Evolutionary conservation across 1,284 basidiomycete species (phyloP).

Genomic region (Naganishia sp.): DNA sequence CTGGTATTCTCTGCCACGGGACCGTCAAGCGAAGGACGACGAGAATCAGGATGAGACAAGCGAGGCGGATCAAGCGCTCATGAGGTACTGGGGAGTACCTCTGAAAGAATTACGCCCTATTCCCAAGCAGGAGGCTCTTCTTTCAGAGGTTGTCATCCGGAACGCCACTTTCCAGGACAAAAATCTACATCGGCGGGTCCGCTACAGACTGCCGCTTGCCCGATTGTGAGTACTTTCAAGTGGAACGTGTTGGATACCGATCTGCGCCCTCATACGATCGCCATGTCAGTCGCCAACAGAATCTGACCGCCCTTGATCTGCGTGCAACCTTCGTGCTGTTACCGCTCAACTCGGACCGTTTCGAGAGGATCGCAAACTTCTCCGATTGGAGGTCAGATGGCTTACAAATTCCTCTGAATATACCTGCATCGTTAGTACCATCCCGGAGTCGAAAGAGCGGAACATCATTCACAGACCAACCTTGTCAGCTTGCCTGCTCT

Average conservation of each 20-base stretch:
- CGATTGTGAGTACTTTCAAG: not conserved
- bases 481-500: too few relatives aligned
- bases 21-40: not conserved
- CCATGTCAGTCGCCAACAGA: not conserved
- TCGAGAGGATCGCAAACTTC: not conserved
- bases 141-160: conserved; percentile 10
- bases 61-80: not conserved
- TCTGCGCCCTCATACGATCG: not conserved
- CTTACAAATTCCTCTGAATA: not conserved
- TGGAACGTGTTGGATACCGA: not conserved
- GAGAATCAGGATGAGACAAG: not conserved
- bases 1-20: conserved; percentile 12
- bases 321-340: conserved; percentile 9
- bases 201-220: conserved; percentile 12
- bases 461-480: too few relatives aligned
- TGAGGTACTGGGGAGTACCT: conserved; percentile 1
- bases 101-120: conserved; percentile 5
- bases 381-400: conserved; percentile 9
- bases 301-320: conserved; percentile 3
- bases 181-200: conserved; percentile 5
- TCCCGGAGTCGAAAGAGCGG: too few relatives aligned
- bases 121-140: conserved; percentile 4
- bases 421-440: not conserved
- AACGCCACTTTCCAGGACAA: conserved; percentile 13
- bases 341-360: not conserved